phyloP scores from a whole-genome alignment of 441 rosid species.

The Croton laevigatus region DNA sequence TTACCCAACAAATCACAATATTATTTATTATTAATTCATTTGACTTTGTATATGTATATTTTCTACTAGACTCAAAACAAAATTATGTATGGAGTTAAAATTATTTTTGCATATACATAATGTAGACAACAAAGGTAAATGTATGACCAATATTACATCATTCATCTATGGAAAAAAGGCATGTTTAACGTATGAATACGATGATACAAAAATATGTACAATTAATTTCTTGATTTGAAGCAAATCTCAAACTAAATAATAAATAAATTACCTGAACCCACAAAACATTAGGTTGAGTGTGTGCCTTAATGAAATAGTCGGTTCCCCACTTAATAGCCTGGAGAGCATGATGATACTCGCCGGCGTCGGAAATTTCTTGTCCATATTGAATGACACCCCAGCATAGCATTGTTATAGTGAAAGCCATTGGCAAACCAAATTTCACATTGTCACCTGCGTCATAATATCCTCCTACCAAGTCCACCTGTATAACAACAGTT shows the following conservation, averaged over 20 bases:
- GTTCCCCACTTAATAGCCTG: constrained; percentile 93
- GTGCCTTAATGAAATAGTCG: constrained; percentile 82
- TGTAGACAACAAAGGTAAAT: too few species aligned
- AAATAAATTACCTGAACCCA: constrained; percentile 61
- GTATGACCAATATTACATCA: too few species aligned
- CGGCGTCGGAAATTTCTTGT: constrained; percentile 50
- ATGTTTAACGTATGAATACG: too few species aligned
- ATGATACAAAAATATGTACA: background rate
- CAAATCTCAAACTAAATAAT: background rate
- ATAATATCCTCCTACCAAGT: constrained; percentile 90
- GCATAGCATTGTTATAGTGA: constrained; percentile 79
- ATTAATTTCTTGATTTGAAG: background rate
- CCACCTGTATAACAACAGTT: constrained; percentile 46
- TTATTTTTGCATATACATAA: too few species aligned
- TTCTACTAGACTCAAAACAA: too few species aligned
- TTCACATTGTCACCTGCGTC: constrained; percentile 95
- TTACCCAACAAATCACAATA: background rate
- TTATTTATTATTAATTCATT: too few species aligned
- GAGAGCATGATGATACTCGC: constrained; percentile 65
- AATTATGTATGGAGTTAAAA: too few species aligned
- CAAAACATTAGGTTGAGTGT: constrained; percentile 64
- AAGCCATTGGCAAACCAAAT: constrained; percentile 96
- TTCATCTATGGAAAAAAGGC: too few species aligned
- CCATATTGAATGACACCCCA: constrained; percentile 76
- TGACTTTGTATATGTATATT: too few species aligned